A percentile compares a stretch with the other conserved stretches of the same genome.
Conservation (phyloP, 2,329 filamentous ascomycete species). For the Ascochyta clinopodiicola region DNA sequence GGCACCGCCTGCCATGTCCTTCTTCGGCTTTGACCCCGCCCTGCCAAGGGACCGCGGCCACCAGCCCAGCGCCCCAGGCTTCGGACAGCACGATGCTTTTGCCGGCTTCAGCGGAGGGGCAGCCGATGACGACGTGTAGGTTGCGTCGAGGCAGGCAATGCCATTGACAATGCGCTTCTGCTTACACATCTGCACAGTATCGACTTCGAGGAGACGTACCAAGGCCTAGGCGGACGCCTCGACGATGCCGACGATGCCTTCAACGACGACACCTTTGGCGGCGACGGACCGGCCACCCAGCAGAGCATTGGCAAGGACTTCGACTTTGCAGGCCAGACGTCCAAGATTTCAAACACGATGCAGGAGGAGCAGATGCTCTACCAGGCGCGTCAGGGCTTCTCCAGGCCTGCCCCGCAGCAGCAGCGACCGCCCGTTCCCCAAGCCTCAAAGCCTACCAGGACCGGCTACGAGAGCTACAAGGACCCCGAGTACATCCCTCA, state of each 20-base stretch:
- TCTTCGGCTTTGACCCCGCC: conserved; percentile 84
- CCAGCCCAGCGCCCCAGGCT: conserved; percentile 74
- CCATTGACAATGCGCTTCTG: conserved; percentile 44
- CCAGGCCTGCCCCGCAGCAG: conserved; percentile 55
- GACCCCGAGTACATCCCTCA: conserved; percentile 85
- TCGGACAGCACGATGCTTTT: conserved; percentile 89
- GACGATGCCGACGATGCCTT: conserved; percentile 92
- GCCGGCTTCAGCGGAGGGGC: conserved; percentile 72
- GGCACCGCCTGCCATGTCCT: conserved; percentile 69
- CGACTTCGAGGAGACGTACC: conserved; percentile 97
- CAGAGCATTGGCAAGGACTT: conserved; percentile 84
- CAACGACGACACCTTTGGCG: conserved; percentile 92
- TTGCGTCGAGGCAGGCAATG: conserved; percentile 25
- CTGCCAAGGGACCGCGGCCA: conserved; percentile 69
- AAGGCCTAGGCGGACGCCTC: conserved; percentile 88
- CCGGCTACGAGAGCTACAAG: conserved; percentile 91
- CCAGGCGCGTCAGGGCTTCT: conserved; percentile 67
- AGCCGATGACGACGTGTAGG: conserved; percentile 67
- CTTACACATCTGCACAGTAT: conserved; percentile 63
- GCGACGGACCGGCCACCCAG: conserved; percentile 55
- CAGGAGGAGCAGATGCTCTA: conserved; percentile 90
- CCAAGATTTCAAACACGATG: conserved; percentile 82
- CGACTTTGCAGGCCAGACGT: conserved; percentile 94
- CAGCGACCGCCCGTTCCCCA: conserved; percentile 53
- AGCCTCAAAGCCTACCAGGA: conserved; percentile 68